Evolutionary conservation across 2,329 filamentous ascomycete species (phyloP), one percentile per base, ranked within the genome.

Genomic region (Cordyceps fumosorosea): DNA sequence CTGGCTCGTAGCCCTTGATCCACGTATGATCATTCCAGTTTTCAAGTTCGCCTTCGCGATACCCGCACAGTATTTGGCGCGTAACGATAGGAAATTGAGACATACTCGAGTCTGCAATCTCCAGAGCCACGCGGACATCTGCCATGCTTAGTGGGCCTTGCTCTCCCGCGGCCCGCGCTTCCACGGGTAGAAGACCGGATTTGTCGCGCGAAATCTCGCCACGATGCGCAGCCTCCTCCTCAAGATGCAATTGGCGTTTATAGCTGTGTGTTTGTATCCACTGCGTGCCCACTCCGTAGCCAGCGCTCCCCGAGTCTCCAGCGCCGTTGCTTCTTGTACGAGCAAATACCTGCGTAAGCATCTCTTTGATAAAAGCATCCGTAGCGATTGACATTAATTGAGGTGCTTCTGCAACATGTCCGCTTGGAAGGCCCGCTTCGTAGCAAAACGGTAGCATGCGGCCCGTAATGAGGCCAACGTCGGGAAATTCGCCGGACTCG

Each of bases 241-340:
- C 93, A 53, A 81, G 80, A 60, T 86, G 84, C 12, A 96, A 80
- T 71, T 91, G 89, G 63, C 84, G 82, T 65, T 85, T 86, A 74
- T 93, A 97, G 63, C 85, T 87, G 67, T 88, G 84, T 2, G 91
- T 96, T 72, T 92, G 88, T 63, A 97, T 84, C 80, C 89, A 90
- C 42, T 81, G 82, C 48, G 84, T 84, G 48, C 86, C 87, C 40
- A 85, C 80, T 3, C 88, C 88, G 61, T 86, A 86, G 3, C 84
- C 84, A 57, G 84, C 82, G 63, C 78, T 84, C 10, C 82, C 84
- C 20, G 81, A 82, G 64, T 86, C 82, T 34, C 85, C 85, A 3
- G 85, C 84, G 0, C 84, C 85, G 68, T 89, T 89, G 68, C 83
- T 84, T 64, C 84, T 78, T 1, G 86, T 88, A 57, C 85, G 83